Base-by-base conservation (phyloP, 345 rosid species). In the Eucalyptus sideroxylon region DNA sequence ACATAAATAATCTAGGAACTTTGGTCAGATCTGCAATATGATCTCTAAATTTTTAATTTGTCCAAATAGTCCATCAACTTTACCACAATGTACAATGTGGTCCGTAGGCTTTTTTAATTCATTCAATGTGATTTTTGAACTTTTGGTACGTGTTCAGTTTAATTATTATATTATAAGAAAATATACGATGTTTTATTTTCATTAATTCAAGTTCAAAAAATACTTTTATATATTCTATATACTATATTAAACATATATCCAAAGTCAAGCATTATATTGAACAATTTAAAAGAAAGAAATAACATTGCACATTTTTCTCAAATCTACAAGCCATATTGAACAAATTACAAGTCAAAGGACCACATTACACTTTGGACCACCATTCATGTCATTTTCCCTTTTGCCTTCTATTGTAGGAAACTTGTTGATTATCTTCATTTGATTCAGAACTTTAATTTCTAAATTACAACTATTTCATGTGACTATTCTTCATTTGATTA, bases 101-200 rank as follows among this genome's bases (percentile, higher is more conserved):
- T 9, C 4, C 6, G 0, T 56, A 0, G 1, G 10, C 6, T 56
- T 23, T 56, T 23, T 56, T 1, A 56, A 56, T 24, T 10, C 0
- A 9, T 5, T 56, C 0, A 4, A 56, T 24, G 14, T 56, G 6
- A 24, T 56, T 24, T 3, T 23, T 9, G 1, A 56, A 56, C 3
- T 1, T 56, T 56, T 56, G 0, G 1, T 10, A 10, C 0, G 3
- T 56, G 30, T 24, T 56, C 1, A 5, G 10, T 26, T 56, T 56
- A 23, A 23, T 56, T 1, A 23, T 1, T 56, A 56, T 21, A 56
- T 21, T 56, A 56, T 56, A 56, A 21, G 3, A 56, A 56, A 56
- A 56, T 23, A 10, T 4, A 21, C 0, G 3, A 56, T 56, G 3
- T 23, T 56, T 21, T 56, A 0, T 9, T 56, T 56, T 24, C 30